Base-by-base conservation (phyloP, 495 filamentous ascomycete genomes). In the Aspergillus olivimuriae region DNA sequence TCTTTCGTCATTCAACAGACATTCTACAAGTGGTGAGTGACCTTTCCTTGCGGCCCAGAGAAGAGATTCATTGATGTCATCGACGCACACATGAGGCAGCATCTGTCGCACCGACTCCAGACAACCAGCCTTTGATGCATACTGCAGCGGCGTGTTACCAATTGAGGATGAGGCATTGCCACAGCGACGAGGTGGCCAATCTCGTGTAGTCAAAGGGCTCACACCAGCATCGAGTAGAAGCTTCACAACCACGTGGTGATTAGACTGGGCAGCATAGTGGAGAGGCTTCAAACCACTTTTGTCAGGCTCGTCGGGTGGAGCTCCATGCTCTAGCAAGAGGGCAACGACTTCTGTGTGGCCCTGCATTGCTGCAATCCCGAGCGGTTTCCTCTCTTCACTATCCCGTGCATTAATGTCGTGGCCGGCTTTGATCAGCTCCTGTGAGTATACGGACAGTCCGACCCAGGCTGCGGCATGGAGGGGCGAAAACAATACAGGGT, bases 221-320 rank as follows among this genome's bases (percentile, higher is more conserved):
- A 30, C 26, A 7, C 26, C 26, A 12, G 26, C 26, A 30, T 30
- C 26, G 12, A 30, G 26, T 7, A 30, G 26, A 7, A 30, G 7
- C 26, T 30, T 7, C 26, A 30, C 30, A n/a, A n/a, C n/a, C n/a
- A n/a, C n/a, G n/a, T n/a, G n/a, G 26, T 41, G 31, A 33, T 42
- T 51, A 10, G 11, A 11, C 32, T 43, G 34, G 24, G 38, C 36
- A 15, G 57, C 61, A 15, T 53, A 39, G 44, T 62, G 56, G 11
- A 66, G 22, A 0, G 60, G 48, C 20, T 43, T 50, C 30, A 53
- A 23, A 9, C 57, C 60, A n/a, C 11, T 20, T n/a, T 32, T 19
- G 23, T 60, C 56, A 5, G 41, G n/a, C 17, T 14, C 10, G 17
- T 48, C 45, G 22, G 36, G 23, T 15, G 40, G 11, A 19, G 50